A percentile compares a stretch with the other conserved stretches of the same genome.
These are phyloP conservation scores for Rosa hybrid DNA, from an alignment of 331 rosid genomes.

Conservation along the genomic window DNA sequence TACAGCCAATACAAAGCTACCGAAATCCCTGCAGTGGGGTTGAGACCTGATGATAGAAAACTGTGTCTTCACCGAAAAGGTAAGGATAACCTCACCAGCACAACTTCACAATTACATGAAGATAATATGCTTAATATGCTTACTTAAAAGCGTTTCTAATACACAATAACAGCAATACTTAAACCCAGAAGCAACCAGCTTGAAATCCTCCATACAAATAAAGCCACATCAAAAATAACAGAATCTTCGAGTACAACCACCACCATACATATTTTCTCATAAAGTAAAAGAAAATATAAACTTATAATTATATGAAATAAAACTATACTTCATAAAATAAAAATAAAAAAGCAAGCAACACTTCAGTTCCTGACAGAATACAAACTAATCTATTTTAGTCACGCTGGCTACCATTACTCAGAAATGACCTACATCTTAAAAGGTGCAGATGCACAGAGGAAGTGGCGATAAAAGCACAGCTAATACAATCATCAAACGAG, in stretches of 20 bases:
- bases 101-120: background rate
- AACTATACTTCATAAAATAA: constrained; percentile 18
- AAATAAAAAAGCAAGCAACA: constrained; percentile 11
- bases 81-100: background rate
- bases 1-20: background rate
- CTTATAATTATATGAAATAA: background rate
- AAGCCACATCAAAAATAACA: background rate
- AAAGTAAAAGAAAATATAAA: background rate
- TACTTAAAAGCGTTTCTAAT: background rate
- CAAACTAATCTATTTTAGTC: constrained; percentile 34
- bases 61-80: background rate
- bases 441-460: constrained; percentile 39
- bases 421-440: constrained; percentile 35
- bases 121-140: too few species aligned
- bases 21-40: background rate
- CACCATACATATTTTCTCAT: background rate
- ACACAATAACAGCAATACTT: background rate
- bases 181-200: background rate
- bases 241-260: background rate
- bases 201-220: background rate
- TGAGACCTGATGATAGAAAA: background rate
- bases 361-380: constrained; percentile 27
- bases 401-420: constrained; percentile 36
- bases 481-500: constrained; percentile 86
- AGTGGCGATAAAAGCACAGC: constrained; percentile 67